Evolutionary conservation across 2,329 filamentous ascomycete species (phyloP), one percentile per base, ranked within the genome.

Genomic region (Aspergillus oerlinghausenensis): DNA sequence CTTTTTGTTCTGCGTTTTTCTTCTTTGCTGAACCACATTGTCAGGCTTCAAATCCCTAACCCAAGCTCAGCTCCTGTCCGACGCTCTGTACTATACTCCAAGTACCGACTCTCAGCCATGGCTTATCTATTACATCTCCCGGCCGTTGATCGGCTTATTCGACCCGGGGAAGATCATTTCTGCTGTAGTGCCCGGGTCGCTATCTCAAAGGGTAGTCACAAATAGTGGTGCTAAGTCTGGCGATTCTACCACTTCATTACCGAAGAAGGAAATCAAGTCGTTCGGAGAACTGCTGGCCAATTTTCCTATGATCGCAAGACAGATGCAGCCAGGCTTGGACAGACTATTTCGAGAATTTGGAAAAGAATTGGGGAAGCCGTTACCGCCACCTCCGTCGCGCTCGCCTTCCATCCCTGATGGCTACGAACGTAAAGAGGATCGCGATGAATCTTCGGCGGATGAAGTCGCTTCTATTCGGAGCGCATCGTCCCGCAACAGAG

Each of bases 41-140:
- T 23, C 58, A 95, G 90, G 92, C 52, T 99, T 97, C 82, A 96
- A 94, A 77, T 86, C 86, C 35, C 80, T 97, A 60, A 92, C 90
- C 62, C 94, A 97, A 71, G 90, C 92, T 32, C 92, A 94, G 70
- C 79, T 97, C 35, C 79, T 97, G 56, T 84, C 84, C 69, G 95
- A 99, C 73, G 81, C 84, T 40, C 83, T 96, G 42, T 97, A 91
- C 83, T 96, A 95, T 68, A 88, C 91, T 50, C 90, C 97, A 67
- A 86, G 85, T n/a, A 84, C 90, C 66, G 93, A 97, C 66, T 88
- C 90, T 14, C 88, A 92, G 65, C 90, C 92, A 82, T 99, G 94
- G 92, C 85, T 99, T 47, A 83, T 99, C 58, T 97, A 97, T 81
- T 97, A 92, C 74, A 96, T 99, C 61, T 94, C 93, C 26, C 87